Percentiles rank a stretch among this genome's conserved stretches.
Conservation (phyloP, 176 grass and related monocot genomes). For the Oryza meridionalis region DNA sequence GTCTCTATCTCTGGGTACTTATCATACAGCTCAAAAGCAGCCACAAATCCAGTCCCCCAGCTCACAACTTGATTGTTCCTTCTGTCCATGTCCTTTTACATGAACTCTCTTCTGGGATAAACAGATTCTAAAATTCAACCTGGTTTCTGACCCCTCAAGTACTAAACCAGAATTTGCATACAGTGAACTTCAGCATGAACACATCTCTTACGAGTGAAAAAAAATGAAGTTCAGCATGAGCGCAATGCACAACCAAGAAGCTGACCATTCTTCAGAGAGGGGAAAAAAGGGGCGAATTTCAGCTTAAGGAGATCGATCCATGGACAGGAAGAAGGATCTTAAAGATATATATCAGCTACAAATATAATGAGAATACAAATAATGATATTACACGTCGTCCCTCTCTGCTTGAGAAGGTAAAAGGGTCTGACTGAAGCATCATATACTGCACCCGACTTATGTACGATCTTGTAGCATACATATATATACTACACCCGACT, state of each 20-base stretch:
- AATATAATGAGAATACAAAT: constrained; percentile 58
- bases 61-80: constrained; percentile 51
- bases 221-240: not conserved
- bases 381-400: constrained; percentile 59
- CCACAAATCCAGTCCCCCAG: constrained; percentile 46
- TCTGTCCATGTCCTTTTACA: constrained; percentile 44
- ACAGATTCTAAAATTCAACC: constrained; percentile 11
- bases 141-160: not conserved
- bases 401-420: constrained; percentile 32
- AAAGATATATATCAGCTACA: constrained; percentile 53
- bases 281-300: not conserved
- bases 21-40: constrained; percentile 54
- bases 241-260: not conserved
- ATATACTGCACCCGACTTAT: constrained; percentile 28
- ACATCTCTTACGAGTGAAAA: not conserved
- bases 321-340: constrained; percentile 32
- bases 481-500: constrained; percentile 18
- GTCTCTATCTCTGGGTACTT: constrained; percentile 46
- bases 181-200: not conserved
- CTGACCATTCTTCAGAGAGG: not conserved
- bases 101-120: not conserved
- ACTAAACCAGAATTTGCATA: not conserved
- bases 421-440: constrained; percentile 35
- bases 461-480: constrained; percentile 39
- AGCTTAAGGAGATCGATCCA: not conserved